These are phyloP conservation scores for Phialophora expanda DNA, from an alignment of 2,329 filamentous ascomycete species.

Conservation along the genomic window DNA sequence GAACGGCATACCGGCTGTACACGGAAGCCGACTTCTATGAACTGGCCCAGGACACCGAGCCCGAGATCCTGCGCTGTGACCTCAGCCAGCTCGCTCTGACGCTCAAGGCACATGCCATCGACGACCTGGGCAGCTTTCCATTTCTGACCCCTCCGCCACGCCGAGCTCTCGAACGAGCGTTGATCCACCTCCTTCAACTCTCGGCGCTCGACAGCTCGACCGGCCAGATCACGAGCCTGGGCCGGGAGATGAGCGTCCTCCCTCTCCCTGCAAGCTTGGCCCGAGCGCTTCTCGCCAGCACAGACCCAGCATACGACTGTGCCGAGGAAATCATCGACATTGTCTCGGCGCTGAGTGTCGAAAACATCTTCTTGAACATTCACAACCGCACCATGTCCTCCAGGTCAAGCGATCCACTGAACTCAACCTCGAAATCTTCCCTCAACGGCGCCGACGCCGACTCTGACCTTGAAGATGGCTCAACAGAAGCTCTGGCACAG, in stretches of 20 bases:
- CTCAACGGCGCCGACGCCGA: conserved; percentile 8
- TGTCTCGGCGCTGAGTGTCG: conserved; percentile 68
- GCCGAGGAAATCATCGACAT: conserved; percentile 85
- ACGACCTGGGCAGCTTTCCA: conserved; percentile 80
- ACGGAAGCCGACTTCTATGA: conserved; percentile 75
- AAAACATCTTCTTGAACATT: conserved; percentile 66
- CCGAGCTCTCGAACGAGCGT: conserved; percentile 78
- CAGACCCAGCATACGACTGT: conserved; percentile 71
- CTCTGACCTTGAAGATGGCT: conserved; percentile 20
- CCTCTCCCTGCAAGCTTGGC: conserved; percentile 82
- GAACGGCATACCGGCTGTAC: conserved; percentile 88
- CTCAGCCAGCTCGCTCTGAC: conserved; percentile 83
- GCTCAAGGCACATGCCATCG: conserved; percentile 89
- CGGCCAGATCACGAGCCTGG: conserved; percentile 74
- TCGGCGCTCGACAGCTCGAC: conserved; percentile 70
- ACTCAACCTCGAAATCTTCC: background rate
- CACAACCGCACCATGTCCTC: conserved; percentile 39
- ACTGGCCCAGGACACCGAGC: conserved; percentile 74
- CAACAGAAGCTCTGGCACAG: conserved; percentile 51
- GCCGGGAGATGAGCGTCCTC: conserved; percentile 77
- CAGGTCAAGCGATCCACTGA: conserved; percentile 3
- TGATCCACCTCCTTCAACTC: conserved; percentile 79
- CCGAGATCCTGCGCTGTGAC: conserved; percentile 90
- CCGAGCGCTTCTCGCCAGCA: conserved; percentile 80
- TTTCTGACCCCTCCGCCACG: conserved; percentile 80